Base-by-base conservation (phyloP, 2,329 filamentous ascomycete species). In the Colletotrichum paranaense region DNA sequence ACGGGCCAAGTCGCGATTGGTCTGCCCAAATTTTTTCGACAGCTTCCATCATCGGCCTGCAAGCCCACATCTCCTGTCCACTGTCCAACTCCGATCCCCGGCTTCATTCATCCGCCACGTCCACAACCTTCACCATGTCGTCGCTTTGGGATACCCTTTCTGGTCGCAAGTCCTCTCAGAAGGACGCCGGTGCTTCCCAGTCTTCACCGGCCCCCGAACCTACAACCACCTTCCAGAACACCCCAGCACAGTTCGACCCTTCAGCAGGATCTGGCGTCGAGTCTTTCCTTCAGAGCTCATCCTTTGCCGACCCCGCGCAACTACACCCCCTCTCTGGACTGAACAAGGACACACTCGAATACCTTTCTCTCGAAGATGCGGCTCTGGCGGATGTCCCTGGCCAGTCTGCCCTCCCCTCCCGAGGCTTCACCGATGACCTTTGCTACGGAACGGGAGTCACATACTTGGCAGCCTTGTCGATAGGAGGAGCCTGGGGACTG, bases 371-470 rank as follows among this genome's bases (percentile, higher is more conserved):
- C 80, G 97, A 99, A 85, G 97, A 99, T 82, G 94, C 95, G 62
- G 91, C 92, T 32, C 91, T 98, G 72, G 95, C 95, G 75, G 92
- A 97, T 79, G 89, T 97, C 24, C 95, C 95, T 62, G 95, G 92
- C 73, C 93, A 94, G 82, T 97, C 96, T 56, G 93, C 95, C 67
- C 90, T 99, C 67, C 97, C 97, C 56, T 98, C 95, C 69, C 93
- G 97, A 82, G 97, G 97, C 82, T 99, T 97, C 92, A 97, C 95
- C 74, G 97, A 99, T 82, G 97, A 99, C 83, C 91, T 99, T 73
- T 98, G 97, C 86, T 99, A 99, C 83, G 97, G 97, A 80, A 97
- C 97, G 26, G 97, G 97, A 78, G 92, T 96, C 75, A 98, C 95
- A 81, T 99, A 99, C 82, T 88, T 99, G 74, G 87, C 94, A n/a